Percentiles rank a stretch among this genome's conserved stretches.
Conservation (phyloP, 164 flowering plant species). For the Vitis amurensis region DNA sequence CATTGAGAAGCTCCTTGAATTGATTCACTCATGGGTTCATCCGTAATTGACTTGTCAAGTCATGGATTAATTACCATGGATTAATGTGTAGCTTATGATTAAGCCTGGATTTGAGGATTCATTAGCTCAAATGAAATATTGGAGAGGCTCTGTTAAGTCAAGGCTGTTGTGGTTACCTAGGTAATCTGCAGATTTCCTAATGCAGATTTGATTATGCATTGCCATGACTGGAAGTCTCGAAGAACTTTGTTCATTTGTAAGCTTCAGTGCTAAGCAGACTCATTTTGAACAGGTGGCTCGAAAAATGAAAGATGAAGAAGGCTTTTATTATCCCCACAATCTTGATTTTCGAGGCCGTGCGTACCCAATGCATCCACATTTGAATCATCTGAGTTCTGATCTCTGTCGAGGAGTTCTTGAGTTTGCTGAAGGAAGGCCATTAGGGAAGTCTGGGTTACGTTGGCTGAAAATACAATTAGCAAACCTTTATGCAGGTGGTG, state of each 20-base stretch:
- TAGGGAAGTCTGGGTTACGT: conserved; percentile 76
- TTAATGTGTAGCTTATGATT: too few species aligned
- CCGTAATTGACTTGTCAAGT: too few species aligned
- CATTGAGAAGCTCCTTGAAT: background rate
- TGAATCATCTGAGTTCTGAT: conserved; percentile 92
- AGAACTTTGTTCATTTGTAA: background rate
- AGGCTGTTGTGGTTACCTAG: background rate
- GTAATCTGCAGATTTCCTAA: background rate
- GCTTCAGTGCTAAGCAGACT: conserved; percentile 13
- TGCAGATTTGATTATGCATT: background rate
- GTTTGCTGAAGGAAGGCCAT: conserved; percentile 86
- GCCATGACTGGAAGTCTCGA: background rate
- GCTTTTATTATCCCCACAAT: conserved; percentile 96
- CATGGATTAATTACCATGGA: too few species aligned
- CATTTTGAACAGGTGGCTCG: conserved; percentile 71
- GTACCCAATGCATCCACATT: conserved; percentile 95
- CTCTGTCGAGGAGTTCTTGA: conserved; percentile 93
- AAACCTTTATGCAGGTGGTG: conserved; percentile 81
- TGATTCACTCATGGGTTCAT: background rate
- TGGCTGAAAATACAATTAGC: conserved; percentile 96
- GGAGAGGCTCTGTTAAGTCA: background rate
- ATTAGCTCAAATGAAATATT: background rate
- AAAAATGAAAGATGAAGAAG: conserved; percentile 89
- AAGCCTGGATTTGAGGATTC: too few species aligned
- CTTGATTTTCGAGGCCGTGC: conserved; percentile 98